A percentile compares a stretch with the other conserved stretches of the same genome.
phyloP scores from a whole-genome alignment of 768 basidiomycete species.

The Phylloporus arenicola region DNA sequence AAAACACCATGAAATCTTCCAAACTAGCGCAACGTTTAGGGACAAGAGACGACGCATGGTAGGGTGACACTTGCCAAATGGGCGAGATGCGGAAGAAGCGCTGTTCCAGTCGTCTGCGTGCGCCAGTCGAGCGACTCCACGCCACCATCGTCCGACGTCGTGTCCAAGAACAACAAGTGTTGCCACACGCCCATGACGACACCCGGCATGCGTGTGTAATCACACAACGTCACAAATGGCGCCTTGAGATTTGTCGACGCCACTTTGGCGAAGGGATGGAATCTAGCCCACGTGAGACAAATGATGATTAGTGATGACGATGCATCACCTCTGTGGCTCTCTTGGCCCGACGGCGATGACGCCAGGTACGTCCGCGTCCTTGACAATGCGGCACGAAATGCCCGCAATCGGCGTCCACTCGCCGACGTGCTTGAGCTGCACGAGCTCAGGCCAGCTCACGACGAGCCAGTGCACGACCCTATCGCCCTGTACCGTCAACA shows the following conservation, averaged over 20 bases:
- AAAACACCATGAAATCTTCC: constrained; percentile 24
- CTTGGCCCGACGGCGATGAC: constrained; percentile 20
- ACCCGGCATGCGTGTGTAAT: constrained; percentile 22
- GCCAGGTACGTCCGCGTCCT: constrained; percentile 13
- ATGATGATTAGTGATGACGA: background rate
- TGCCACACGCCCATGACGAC: constrained; percentile 20
- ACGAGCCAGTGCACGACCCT: constrained; percentile 22
- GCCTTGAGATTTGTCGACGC: constrained; percentile 14
- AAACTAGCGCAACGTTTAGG: constrained; percentile 10
- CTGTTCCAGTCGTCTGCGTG: constrained; percentile 20
- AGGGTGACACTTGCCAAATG: constrained; percentile 18
- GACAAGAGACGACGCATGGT: background rate
- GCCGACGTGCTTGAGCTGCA: constrained; percentile 14
- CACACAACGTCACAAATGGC: constrained; percentile 19
- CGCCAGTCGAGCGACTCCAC: constrained; percentile 28
- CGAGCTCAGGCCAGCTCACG: constrained; percentile 10
- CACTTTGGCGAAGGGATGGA: constrained; percentile 15
- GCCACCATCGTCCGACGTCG: constrained; percentile 16
- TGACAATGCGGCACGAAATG: constrained; percentile 18
- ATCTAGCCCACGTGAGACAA: constrained; percentile 4
- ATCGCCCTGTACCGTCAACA: constrained; percentile 25
- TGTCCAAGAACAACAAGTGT: constrained; percentile 24
- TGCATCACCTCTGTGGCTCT: constrained; percentile 3
- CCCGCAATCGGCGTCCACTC: constrained; percentile 18
- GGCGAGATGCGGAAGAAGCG: constrained; percentile 17